Evolutionary conservation across 2,329 filamentous ascomycete genomes (phyloP).

Genomic region (Penicillium corylophilum): DNA sequence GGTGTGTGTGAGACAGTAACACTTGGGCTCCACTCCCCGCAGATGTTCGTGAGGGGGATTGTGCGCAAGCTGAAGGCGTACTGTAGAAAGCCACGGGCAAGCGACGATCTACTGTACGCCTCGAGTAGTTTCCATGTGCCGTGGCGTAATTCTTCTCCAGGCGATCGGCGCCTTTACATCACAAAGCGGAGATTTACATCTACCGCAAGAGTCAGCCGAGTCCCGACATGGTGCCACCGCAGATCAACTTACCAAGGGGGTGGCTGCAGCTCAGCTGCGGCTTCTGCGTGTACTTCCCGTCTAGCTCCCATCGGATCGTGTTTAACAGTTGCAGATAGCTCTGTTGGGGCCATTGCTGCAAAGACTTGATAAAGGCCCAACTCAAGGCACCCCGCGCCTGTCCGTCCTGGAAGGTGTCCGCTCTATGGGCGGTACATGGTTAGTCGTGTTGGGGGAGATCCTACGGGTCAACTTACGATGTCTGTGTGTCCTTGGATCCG

Average conservation of each 20-base stretch:
- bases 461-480: constrained; percentile 43
- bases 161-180: constrained; percentile 50
- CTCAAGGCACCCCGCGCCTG: constrained; percentile 96
- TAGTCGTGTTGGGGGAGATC: background rate
- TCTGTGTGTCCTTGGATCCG: constrained; percentile 93
- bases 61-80: background rate
- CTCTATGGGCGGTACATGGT: constrained; percentile 50
- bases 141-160: background rate
- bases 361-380: constrained; percentile 87
- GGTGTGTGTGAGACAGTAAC: background rate
- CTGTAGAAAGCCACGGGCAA: background rate
- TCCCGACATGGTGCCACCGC: background rate
- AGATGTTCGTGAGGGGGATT: background rate
- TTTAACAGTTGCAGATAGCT: constrained; percentile 94
- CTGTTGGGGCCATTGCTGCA: constrained; percentile 88
- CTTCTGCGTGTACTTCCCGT: constrained; percentile 88
- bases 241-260: constrained; percentile 71
- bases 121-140: background rate
- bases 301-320: constrained; percentile 84
- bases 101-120: background rate
- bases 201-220: constrained; percentile 32
- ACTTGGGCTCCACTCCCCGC: background rate
- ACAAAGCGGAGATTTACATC: constrained; percentile 66
- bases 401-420: constrained; percentile 83
- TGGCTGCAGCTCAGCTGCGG: constrained; percentile 96